Percentiles rank a stretch among this genome's conserved stretches.
phyloP scores from a whole-genome alignment of 352 stramenopile species.

The Pythium graminicola region DNA sequence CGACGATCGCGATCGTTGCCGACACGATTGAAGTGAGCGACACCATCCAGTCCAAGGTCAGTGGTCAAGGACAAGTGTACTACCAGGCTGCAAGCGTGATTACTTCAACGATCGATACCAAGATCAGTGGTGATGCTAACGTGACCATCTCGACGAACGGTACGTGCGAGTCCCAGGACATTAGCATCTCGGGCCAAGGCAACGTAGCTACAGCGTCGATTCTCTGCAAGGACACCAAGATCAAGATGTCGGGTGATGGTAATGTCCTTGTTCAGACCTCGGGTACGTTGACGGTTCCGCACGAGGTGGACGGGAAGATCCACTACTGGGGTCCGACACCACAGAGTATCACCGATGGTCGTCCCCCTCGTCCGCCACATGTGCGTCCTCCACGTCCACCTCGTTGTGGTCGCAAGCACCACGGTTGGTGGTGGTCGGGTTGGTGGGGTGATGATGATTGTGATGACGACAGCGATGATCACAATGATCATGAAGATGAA shows the following conservation, averaged over 20 bases:
- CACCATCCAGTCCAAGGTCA: slow-evolving; percentile 15
- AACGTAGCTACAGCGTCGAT: slow-evolving; percentile 44
- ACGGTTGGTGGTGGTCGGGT: slow-evolving; percentile 5
- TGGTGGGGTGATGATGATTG: slow-evolving; percentile 4
- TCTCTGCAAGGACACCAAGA: slow-evolving; percentile 27
- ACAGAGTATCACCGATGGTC: slow-evolving; percentile 18
- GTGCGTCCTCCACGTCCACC: neutral
- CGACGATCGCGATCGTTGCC: slow-evolving; percentile 11
- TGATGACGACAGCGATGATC: slow-evolving; percentile 2
- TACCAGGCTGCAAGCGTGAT: slow-evolving; percentile 23
- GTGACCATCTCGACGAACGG: slow-evolving; percentile 38
- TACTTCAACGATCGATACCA: slow-evolving; percentile 30
- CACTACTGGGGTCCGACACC: slow-evolving; percentile 16
- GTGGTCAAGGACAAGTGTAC: slow-evolving; percentile 11
- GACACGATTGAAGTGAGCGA: slow-evolving; percentile 12
- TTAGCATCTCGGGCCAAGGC: slow-evolving; percentile 43
- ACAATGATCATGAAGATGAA: slow-evolving; percentile 3
- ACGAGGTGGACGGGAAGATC: slow-evolving; percentile 11
- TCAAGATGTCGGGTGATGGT: slow-evolving; percentile 37
- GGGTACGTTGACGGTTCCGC: slow-evolving; percentile 24
- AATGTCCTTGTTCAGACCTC: slow-evolving; percentile 46
- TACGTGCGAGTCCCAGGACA: slow-evolving; percentile 35
- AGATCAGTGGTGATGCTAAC: slow-evolving; percentile 42
- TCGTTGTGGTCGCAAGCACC: neutral
- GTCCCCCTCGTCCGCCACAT: neutral